These are phyloP conservation scores for Eimeria zaria DNA, from an alignment of 169 alveolate species.

Conservation along the genomic window DNA sequence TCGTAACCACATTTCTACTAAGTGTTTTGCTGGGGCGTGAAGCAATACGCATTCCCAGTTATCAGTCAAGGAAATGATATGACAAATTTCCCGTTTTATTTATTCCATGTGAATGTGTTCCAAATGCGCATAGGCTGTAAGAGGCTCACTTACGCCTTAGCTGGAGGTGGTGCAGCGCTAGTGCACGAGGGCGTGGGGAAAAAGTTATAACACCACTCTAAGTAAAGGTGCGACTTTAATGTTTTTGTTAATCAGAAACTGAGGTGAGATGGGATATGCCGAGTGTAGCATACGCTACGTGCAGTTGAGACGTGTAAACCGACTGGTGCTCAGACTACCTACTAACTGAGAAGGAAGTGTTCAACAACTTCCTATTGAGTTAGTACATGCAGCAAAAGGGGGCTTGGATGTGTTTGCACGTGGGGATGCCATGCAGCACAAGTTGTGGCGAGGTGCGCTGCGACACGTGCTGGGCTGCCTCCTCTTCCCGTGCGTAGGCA, in stretches of 20 bases:
- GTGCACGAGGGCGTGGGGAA: not conserved
- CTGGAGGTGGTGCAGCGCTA: not conserved
- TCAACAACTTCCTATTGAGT: not conserved
- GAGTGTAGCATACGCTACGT: not conserved
- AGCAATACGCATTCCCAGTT: not conserved
- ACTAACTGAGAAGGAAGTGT: not conserved
- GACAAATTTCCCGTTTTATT: not conserved
- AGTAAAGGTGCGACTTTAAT: not conserved
- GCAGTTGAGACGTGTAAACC: not conserved
- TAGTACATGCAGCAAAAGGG: not conserved
- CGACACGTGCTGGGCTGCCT: not conserved
- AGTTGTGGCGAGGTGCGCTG: not conserved
- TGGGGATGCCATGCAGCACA: not conserved
- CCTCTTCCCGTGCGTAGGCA: too few species aligned
- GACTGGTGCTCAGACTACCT: not conserved
- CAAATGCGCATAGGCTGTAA: not conserved
- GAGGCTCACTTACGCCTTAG: not conserved
- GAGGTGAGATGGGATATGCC: not conserved
- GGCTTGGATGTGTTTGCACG: not conserved
- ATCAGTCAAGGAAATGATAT: not conserved
- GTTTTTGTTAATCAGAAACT: not conserved
- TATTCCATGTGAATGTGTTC: not conserved
- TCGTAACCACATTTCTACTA: not conserved
- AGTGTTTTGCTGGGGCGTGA: not conserved
- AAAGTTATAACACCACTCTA: not conserved